Evolutionary conservation across 768 basidiomycete genomes (phyloP), one percentile per base, ranked within the genome.

Genomic region (Russula virescens): DNA sequence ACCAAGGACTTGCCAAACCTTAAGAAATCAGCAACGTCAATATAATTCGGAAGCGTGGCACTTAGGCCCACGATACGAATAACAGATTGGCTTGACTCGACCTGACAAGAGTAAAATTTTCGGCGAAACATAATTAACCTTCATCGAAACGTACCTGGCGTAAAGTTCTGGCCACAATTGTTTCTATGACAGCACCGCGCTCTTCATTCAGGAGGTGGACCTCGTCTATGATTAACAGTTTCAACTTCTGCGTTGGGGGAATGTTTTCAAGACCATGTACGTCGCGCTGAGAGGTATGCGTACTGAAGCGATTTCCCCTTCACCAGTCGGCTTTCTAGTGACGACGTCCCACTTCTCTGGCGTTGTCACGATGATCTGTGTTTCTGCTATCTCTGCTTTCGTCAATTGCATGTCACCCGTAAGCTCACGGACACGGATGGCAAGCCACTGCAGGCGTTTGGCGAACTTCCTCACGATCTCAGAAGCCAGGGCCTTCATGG

Each of bases 321-420:
- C 97, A 9, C 95, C 94, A 1, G 90, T 94, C 1, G 96, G 94
- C 72, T 97, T 98, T 64, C 97, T 79, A 10, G 97, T 99, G 3
- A 99, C 97, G 0, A 99, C 97, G 68, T 98, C 97, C 97, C 97
- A 99, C 73, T 99, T 99, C 73, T 99, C 97, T 0, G 97, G 97
- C 1, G 97, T 99, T 2, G 97, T 99, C 8, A 99, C 94, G 62
- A 99, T 98, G 49, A 99, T 88, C 71, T 98, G 96, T 11, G 97
- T 98, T 73, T 89, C 86, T 1, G 89, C 88, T 63, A 99, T 94
- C 75, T 98, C 96, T 42, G 85, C 81, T 73, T 90, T 89, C 18
- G 97, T 93, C 72, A 99, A 75, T 73, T 98, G 97, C 95, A 98
- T 98, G 70, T 99, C 97, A 74, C 96, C 79, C 77, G 63, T 43